A percentile compares a stretch with the other conserved stretches of the same genome.
These are phyloP conservation scores for Candida sp. DNA, from an alignment of 1,139 yeast genomes.

Conservation along the genomic window DNA sequence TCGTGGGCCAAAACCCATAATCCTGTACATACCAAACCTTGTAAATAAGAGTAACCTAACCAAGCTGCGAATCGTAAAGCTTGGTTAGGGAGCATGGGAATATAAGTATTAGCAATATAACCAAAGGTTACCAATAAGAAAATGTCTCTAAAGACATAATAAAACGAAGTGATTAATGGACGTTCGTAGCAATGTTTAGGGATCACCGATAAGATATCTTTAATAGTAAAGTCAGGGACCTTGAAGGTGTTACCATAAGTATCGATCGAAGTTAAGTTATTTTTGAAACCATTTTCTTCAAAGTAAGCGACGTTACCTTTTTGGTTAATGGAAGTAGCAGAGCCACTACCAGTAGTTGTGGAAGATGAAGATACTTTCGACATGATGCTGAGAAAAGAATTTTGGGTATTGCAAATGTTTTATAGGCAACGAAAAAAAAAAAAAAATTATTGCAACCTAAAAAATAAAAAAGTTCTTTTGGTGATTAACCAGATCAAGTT, in stretches of 20 bases:
- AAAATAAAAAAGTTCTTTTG: not conserved
- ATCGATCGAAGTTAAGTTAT: conserved; percentile 40
- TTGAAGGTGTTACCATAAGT: conserved; percentile 55
- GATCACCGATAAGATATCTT: conserved; percentile 57
- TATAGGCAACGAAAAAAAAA: too few species aligned
- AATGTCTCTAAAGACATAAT: conserved; percentile 59
- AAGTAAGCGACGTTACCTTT: conserved; percentile 37
- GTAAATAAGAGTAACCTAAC: conserved; percentile 43
- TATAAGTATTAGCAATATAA: conserved; percentile 41
- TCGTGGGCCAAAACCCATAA: conserved; percentile 88
- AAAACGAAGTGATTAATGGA: conserved; percentile 44
- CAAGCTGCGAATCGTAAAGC: conserved; percentile 53
- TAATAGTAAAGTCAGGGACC: conserved; percentile 62
- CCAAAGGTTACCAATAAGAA: conserved; percentile 39
- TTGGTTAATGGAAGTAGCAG: conserved; percentile 20
- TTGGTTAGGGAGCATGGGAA: conserved; percentile 48
- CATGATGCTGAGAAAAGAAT: not conserved
- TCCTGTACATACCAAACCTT: conserved; percentile 56
- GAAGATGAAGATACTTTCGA: conserved; percentile 6
- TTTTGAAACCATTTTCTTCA: conserved; percentile 6
- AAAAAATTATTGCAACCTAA: too few species aligned
- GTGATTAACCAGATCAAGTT: not conserved
- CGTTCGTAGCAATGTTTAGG: conserved; percentile 64
- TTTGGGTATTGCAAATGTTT: too few species aligned
- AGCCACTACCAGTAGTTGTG: conserved; percentile 4